Conservation (phyloP, 768 basidiomycete species). For the Termitomyces sp. region DNA sequence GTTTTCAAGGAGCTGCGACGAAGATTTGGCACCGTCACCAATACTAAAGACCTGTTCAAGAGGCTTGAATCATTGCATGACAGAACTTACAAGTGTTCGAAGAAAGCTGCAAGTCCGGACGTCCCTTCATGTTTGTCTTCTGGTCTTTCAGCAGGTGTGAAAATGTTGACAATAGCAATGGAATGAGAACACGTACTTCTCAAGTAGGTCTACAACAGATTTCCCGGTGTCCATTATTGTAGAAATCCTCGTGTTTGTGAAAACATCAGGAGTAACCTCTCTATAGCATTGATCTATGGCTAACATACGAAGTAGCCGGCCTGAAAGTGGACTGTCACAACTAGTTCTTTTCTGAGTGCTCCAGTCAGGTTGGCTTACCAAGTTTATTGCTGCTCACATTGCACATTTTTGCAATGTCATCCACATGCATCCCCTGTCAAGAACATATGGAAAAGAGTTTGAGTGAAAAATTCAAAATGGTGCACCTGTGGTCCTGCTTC, state of each 20-base stretch:
- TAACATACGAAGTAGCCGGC: slow-evolving; percentile 27
- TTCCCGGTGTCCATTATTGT: slow-evolving; percentile 27
- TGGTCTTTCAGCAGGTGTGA: slow-evolving; percentile 14
- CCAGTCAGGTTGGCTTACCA: slow-evolving; percentile 17
- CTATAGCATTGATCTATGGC: slow-evolving; percentile 32
- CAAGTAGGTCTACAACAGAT: slow-evolving; percentile 20
- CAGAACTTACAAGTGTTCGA: slow-evolving; percentile 18
- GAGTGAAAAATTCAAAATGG: background rate
- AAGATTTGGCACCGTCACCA: slow-evolving; percentile 18
- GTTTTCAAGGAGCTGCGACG: slow-evolving; percentile 24
- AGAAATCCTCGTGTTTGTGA: slow-evolving; percentile 32
- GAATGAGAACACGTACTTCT: slow-evolving; percentile 6
- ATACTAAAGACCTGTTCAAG: slow-evolving; percentile 11
- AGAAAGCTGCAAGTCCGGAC: slow-evolving; percentile 22
- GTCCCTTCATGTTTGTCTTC: slow-evolving; percentile 27
- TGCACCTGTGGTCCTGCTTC: slow-evolving; percentile 29
- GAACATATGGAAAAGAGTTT: background rate
- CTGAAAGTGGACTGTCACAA: background rate
- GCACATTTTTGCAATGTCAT: slow-evolving; percentile 30
- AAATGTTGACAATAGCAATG: background rate
- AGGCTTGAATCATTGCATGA: background rate
- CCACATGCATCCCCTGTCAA: slow-evolving; percentile 32
- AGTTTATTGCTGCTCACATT: slow-evolving; percentile 29
- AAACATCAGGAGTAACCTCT: slow-evolving; percentile 33
- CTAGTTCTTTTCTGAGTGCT: background rate